These are phyloP conservation scores for Brettanomyces naardenensis DNA, from an alignment of 805 yeast species.

Conservation along the genomic window DNA sequence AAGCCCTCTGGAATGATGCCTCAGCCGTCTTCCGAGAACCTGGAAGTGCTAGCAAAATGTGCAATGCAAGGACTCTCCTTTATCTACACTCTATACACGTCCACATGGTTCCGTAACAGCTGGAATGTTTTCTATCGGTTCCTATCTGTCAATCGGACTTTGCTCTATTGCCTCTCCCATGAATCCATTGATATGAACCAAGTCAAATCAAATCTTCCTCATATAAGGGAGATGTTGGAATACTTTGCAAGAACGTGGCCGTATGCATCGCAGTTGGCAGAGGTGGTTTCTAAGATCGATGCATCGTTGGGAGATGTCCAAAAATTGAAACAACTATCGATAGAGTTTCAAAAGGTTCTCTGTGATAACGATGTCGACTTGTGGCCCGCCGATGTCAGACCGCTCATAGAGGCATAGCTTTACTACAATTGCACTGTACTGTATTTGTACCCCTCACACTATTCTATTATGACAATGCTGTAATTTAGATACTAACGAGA, in stretches of 20 bases:
- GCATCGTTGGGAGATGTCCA: slow-evolving; percentile 7
- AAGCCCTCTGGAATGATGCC: slow-evolving; percentile 44
- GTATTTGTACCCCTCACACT: too few relatives aligned
- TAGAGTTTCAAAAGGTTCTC: slow-evolving; percentile 1
- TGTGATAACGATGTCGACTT: slow-evolving; percentile 2
- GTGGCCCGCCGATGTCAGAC: slow-evolving; percentile 1
- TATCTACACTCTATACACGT: slow-evolving; percentile 36
- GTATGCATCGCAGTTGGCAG: slow-evolving; percentile 34
- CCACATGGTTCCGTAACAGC: slow-evolving; percentile 37
- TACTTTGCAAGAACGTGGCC: slow-evolving; percentile 41
- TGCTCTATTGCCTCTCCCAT: slow-evolving; percentile 38
- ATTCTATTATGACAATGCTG: too few relatives aligned
- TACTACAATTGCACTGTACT: slow-evolving; percentile 23
- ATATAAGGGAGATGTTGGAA: slow-evolving; percentile 36
- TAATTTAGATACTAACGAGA: too few relatives aligned
- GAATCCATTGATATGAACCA: slow-evolving; percentile 39
- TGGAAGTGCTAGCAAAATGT: slow-evolving; percentile 36
- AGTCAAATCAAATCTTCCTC: slow-evolving; percentile 37
- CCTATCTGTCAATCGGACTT: slow-evolving; percentile 38
- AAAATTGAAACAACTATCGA: not conserved
- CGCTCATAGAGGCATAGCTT: not conserved
- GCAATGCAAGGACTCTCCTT: slow-evolving; percentile 38
- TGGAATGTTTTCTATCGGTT: slow-evolving; percentile 44
- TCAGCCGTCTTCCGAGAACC: slow-evolving; percentile 30
- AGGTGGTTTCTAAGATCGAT: slow-evolving; percentile 8